Evolutionary conservation across 1,284 basidiomycete species (phyloP), one percentile per base, ranked within the genome.

Genomic region (Ustilago xerochloae): DNA sequence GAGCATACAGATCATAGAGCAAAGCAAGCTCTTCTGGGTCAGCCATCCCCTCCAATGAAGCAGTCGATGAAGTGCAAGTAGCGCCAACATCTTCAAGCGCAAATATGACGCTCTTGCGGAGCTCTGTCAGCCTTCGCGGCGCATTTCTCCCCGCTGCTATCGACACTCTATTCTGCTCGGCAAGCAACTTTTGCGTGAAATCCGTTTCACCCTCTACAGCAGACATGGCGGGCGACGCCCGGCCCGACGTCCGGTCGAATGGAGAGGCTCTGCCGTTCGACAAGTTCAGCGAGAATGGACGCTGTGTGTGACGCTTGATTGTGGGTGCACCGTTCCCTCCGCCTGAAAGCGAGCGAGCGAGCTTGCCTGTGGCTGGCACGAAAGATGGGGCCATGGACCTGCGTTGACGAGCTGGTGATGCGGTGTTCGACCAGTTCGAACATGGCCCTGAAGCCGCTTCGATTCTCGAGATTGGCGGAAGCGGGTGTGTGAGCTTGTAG

Each of bases 391-490:
- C 47, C 43, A 55, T 33, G 32, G 66, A 57, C 8, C 57, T 57
- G 29, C 62, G 54, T 24, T 48, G 56, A 15, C 60, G 53, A 18
- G 57, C n/a, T 2, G 66, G 69, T 10, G 74, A 78, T 24, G 41
- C 38, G 1, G 22, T 8, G 12, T 35, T 47, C 24, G 18, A 32
- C 56, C 28, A 47, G 22, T 12, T 15, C 2, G 35, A 39, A 4
- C 29, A 46, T 9, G 29, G n/a, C 15, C 32, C 43, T 9, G 60
- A 56, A 12, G 75, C 48, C 0, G 78, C 71, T 47, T 84, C 82
- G 35, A 84, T 78, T 33, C 82, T 80, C 6, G 82, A 82, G 38
- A 84, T 84, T 16, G 82, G 82, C 2, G 82, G 75, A 9, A 84
- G 65, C 7, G 82, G 82, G 48, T 79, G 73, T 22, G 80, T 77